These are phyloP conservation scores for Cercospora zeina DNA, from an alignment of 2,329 filamentous ascomycete genomes.

Conservation along the genomic window DNA sequence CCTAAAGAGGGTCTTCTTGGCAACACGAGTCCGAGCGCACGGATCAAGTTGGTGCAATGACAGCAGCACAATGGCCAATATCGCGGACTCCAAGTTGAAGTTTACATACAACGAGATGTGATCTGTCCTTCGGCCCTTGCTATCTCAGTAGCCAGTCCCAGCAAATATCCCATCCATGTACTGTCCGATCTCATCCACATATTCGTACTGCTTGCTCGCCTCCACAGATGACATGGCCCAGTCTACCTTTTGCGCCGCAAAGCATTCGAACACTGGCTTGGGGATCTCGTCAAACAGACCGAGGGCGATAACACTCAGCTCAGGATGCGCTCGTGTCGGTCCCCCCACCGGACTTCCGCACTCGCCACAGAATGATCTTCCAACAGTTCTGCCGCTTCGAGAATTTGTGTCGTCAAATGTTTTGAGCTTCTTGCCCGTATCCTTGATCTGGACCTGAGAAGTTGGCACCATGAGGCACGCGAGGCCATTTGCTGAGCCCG, in stretches of 20 bases:
- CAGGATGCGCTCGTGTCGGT: background rate
- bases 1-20: constrained; percentile 10
- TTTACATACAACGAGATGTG: too few relatives aligned
- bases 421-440: constrained; percentile 22
- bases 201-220: background rate
- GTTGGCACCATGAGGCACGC: constrained; percentile 20
- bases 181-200: constrained; percentile 8
- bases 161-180: constrained; percentile 6
- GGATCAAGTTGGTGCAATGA: background rate
- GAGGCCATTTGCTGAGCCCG: constrained; percentile 35
- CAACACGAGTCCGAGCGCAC: background rate
- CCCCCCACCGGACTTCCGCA: constrained; percentile 25
- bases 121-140: background rate
- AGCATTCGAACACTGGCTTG: constrained; percentile 24
- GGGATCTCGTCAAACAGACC: constrained; percentile 27
- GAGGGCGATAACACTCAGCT: constrained; percentile 23
- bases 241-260: constrained; percentile 4
- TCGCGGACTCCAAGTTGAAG: background rate
- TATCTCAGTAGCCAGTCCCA: constrained; percentile 6
- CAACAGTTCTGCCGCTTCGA: constrained; percentile 22
- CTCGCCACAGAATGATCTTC: constrained; percentile 25
- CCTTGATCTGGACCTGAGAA: constrained; percentile 18
- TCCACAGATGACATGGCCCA: constrained; percentile 2
- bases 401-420: constrained; percentile 24
- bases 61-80: background rate